These are phyloP conservation scores for Penicillium paxilli DNA, from an alignment of 495 filamentous ascomycete species.

Conservation along the genomic window DNA sequence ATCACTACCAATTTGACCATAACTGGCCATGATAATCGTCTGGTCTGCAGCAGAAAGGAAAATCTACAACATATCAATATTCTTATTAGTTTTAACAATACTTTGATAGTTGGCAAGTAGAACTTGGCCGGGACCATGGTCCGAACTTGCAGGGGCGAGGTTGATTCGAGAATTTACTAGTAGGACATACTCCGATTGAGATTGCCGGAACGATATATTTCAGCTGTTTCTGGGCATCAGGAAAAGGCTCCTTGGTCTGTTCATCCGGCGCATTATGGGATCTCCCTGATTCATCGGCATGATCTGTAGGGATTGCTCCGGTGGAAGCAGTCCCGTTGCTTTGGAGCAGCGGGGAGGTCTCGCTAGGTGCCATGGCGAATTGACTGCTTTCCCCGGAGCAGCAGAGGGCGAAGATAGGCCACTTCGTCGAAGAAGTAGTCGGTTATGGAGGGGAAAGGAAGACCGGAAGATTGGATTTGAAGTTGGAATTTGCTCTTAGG, in stretches of 20 bases:
- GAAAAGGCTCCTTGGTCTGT: constrained; percentile 26
- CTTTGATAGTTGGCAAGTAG: background rate
- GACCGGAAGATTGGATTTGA: too few species aligned
- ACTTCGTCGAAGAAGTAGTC: too few species aligned
- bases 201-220: constrained; percentile 51
- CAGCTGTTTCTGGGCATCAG: constrained; percentile 34
- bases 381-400: background rate
- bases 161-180: too few species aligned
- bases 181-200: constrained; percentile 50
- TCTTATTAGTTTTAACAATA: too few species aligned
- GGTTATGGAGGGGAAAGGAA: too few species aligned
- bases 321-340: constrained; percentile 28
- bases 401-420: too few species aligned
- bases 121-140: too few species aligned
- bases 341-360: constrained; percentile 46
- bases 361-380: constrained; percentile 20
- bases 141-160: too few species aligned
- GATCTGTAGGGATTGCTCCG: constrained; percentile 21
- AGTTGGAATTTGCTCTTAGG: too few species aligned
- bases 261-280: constrained; percentile 9
- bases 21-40: constrained; percentile 77
- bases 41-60: constrained; percentile 78
- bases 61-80: constrained; percentile 41
- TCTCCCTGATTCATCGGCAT: constrained; percentile 19
- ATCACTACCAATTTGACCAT: constrained; percentile 80